Evolutionary conservation across 495 filamentous ascomycete species (phyloP).

Genomic region (Neurospora intermedia): DNA sequence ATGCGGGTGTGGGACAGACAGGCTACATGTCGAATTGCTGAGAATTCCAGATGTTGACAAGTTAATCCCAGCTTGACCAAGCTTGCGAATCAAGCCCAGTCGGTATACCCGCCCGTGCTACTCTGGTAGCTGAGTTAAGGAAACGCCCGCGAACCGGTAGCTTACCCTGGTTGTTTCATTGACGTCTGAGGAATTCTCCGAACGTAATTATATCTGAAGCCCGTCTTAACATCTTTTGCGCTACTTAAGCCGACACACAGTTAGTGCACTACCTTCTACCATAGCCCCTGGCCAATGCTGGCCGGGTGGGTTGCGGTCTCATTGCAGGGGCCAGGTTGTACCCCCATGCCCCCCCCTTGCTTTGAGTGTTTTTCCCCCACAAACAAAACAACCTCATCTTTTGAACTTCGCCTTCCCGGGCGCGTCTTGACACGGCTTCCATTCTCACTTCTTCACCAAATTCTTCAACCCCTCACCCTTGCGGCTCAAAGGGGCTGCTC

Average conservation of each 20-base stretch:
- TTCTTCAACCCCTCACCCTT: neutral
- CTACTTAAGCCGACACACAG: neutral
- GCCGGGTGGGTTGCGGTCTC: neutral
- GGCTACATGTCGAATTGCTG: neutral
- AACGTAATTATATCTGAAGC: neutral
- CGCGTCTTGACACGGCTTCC: neutral
- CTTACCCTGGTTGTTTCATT: neutral
- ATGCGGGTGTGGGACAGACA: neutral
- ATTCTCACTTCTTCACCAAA: neutral
- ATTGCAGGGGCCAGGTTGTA: neutral
- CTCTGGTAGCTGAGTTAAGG: neutral
- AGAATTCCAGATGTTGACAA: neutral
- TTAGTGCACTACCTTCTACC: neutral
- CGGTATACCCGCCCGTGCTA: neutral
- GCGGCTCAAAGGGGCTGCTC: constrained; percentile 15
- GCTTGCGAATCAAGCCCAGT: neutral
- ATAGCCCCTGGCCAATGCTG: neutral
- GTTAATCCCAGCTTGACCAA: neutral
- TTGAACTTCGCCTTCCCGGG: neutral
- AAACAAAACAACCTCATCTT: neutral
- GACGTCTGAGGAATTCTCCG: constrained; percentile 12
- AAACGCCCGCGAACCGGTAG: neutral
- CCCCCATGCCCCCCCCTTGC: neutral
- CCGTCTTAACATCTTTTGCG: neutral
- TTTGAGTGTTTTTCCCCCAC: neutral